Evolutionary conservation across 2,329 filamentous ascomycete genomes (phyloP).

Genomic region (Chaetomiaceae sp.): DNA sequence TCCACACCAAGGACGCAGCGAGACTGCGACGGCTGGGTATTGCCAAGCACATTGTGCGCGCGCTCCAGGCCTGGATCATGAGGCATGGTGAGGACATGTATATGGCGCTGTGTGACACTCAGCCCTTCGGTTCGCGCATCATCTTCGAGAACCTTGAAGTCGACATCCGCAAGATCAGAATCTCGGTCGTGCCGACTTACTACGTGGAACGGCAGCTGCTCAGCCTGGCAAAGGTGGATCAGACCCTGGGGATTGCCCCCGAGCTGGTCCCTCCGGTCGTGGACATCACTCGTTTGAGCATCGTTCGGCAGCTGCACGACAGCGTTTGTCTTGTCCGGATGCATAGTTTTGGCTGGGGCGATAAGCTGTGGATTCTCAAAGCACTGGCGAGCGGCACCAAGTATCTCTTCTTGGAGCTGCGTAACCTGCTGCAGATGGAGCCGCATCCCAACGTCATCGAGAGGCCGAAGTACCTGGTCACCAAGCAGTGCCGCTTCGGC

Average conservation of each 20-base stretch:
- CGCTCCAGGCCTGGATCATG: slow-evolving; percentile 46
- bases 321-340: slow-evolving; percentile 51
- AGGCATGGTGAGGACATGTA: slow-evolving; percentile 26
- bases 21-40: slow-evolving; percentile 46
- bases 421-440: slow-evolving; percentile 45
- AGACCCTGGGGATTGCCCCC: slow-evolving; percentile 38
- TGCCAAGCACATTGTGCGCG: slow-evolving; percentile 47
- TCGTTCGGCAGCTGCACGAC: slow-evolving; percentile 51
- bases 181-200: slow-evolving; percentile 45
- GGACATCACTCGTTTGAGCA: slow-evolving; percentile 44
- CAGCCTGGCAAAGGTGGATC: slow-evolving; percentile 36
- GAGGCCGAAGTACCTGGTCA: slow-evolving; percentile 47
- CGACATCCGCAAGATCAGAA: slow-evolving; percentile 39
- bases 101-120: slow-evolving; percentile 34
- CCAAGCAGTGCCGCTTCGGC: slow-evolving; percentile 50
- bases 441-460: slow-evolving; percentile 49
- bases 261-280: slow-evolving; percentile 39
- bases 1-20: slow-evolving; percentile 47
- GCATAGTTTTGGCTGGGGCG: neutral
- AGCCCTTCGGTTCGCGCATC: slow-evolving; percentile 54
- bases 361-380: slow-evolving; percentile 48
- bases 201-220: slow-evolving; percentile 48
- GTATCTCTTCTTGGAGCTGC: slow-evolving; percentile 56
- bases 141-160: slow-evolving; percentile 46
- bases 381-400: slow-evolving; percentile 51